Conservation (phyloP, 2,329 filamentous ascomycete species). For the Penicillium verrucosum region DNA sequence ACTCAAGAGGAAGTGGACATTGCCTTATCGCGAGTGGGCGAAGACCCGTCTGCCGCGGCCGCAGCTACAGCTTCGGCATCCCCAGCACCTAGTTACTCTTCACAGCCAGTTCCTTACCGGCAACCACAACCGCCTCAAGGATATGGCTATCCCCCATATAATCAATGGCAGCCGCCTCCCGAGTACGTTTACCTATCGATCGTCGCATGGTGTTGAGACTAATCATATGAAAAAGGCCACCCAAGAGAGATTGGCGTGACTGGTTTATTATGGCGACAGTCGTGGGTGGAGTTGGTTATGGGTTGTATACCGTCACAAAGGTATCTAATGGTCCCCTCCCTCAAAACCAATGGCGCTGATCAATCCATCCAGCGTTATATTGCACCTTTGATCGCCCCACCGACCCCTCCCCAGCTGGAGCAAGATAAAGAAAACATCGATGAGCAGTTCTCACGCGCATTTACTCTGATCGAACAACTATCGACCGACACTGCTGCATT, state of each 20-base stretch:
- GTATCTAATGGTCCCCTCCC: constrained; percentile 40
- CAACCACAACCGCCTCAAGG: constrained; percentile 42
- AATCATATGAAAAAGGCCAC: constrained; percentile 45
- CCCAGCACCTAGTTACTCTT: constrained; percentile 49
- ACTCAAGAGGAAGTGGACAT: constrained; percentile 92
- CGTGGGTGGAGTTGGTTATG: constrained; percentile 83
- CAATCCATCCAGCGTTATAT: constrained; percentile 70
- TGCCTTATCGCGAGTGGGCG: constrained; percentile 72
- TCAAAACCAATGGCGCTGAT: constrained; percentile 11
- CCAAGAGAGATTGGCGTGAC: constrained; percentile 90
- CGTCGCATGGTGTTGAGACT: constrained; percentile 2
- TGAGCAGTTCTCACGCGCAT: constrained; percentile 88
- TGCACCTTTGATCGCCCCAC: constrained; percentile 83
- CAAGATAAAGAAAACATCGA: constrained; percentile 92
- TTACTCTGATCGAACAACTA: constrained; percentile 85
- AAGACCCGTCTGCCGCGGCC: constrained; percentile 49
- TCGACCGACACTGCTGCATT: constrained; percentile 83
- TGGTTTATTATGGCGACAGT: constrained; percentile 99
- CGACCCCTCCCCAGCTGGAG: constrained; percentile 88
- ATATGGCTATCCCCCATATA: constrained; percentile 53
- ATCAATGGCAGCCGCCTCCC: constrained; percentile 53
- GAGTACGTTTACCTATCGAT: constrained; percentile 42
- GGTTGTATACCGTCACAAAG: constrained; percentile 82
- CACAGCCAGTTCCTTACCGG: constrained; percentile 39
- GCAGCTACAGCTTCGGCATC: constrained; percentile 48